A percentile compares a stretch with the other conserved stretches of the same genome.
Evolutionary conservation across 495 filamentous ascomycete species (phyloP).

Genomic region (Echria macrotheca): DNA sequence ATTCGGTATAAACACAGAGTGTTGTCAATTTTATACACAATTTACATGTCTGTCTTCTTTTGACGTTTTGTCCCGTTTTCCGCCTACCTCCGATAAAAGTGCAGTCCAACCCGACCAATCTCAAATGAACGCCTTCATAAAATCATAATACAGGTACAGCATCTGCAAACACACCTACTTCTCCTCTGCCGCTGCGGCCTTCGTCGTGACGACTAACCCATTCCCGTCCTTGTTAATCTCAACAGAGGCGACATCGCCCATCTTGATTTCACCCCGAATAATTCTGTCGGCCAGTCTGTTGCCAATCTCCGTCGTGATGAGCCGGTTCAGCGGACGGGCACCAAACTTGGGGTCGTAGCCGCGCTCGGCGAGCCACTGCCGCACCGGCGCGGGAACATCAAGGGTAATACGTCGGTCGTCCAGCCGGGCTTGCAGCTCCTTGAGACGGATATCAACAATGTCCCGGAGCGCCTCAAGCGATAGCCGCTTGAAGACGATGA

Average conservation of each 20-base stretch:
- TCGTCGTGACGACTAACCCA: constrained; percentile 46
- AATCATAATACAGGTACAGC: background rate
- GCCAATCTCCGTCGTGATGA: constrained; percentile 83
- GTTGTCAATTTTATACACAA: too few relatives aligned
- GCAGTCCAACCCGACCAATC: too few relatives aligned
- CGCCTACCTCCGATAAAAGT: too few relatives aligned
- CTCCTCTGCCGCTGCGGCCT: too few relatives aligned
- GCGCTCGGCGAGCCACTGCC: constrained; percentile 77
- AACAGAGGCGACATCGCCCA: constrained; percentile 66
- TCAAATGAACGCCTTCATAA: background rate
- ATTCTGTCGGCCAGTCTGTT: constrained; percentile 87
- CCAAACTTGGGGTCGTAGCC: constrained; percentile 91
- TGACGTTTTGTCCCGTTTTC: too few relatives aligned
- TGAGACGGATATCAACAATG: constrained; percentile 88
- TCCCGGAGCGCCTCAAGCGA: constrained; percentile 73
- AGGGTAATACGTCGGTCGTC: constrained; percentile 81
- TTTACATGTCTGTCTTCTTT: too few relatives aligned
- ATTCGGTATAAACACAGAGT: too few relatives aligned
- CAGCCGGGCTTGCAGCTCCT: constrained; percentile 76
- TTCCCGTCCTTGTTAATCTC: constrained; percentile 52
- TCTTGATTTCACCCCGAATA: constrained; percentile 75
- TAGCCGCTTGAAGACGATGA: constrained; percentile 89
- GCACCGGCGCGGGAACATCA: constrained; percentile 62
- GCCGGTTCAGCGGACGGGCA: constrained; percentile 85
- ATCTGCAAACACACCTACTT: too few relatives aligned